Percentiles rank a stretch among this genome's conserved stretches.
Conservation (phyloP, 768 basidiomycete species). For the Pleurotus pulmonarius region DNA sequence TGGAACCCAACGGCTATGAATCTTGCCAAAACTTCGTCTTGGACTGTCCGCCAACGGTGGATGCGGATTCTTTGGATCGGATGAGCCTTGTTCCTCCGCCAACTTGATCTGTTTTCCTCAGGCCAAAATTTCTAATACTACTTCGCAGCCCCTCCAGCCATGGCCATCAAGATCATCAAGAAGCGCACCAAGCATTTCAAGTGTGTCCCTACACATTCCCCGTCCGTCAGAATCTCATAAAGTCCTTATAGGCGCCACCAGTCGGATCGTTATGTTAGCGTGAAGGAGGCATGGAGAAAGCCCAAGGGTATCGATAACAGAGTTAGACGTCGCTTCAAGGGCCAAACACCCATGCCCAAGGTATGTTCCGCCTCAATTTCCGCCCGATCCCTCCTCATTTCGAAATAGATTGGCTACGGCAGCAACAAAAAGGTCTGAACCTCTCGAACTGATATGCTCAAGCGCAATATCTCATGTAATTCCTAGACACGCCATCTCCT, state of each 20-base stretch:
- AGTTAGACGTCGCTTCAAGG: constrained; percentile 92
- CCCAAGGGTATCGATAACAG: constrained; percentile 99
- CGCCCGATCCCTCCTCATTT: constrained; percentile 1
- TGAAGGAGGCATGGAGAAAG: constrained; percentile 99
- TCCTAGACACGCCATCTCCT: constrained; percentile 86
- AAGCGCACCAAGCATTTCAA: constrained; percentile 98
- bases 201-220: constrained; percentile 39
- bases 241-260: constrained; percentile 79
- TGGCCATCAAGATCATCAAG: constrained; percentile 21
- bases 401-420: constrained; percentile 73
- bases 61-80: background rate
- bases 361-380: constrained; percentile 36
- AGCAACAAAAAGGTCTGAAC: constrained; percentile 73
- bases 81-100: background rate
- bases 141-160: background rate
- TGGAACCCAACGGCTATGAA: background rate
- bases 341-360: constrained; percentile 95
- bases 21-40: background rate
- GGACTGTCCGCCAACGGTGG: background rate
- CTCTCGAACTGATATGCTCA: constrained; percentile 12
- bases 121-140: background rate
- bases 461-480: constrained; percentile 4
- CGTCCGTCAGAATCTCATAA: constrained; percentile 3
- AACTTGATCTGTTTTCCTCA: background rate
- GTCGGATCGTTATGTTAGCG: constrained; percentile 94